Evolutionary conservation across 306 rosid species (phyloP).

Genomic region (Begonia peltatifolia): DNA sequence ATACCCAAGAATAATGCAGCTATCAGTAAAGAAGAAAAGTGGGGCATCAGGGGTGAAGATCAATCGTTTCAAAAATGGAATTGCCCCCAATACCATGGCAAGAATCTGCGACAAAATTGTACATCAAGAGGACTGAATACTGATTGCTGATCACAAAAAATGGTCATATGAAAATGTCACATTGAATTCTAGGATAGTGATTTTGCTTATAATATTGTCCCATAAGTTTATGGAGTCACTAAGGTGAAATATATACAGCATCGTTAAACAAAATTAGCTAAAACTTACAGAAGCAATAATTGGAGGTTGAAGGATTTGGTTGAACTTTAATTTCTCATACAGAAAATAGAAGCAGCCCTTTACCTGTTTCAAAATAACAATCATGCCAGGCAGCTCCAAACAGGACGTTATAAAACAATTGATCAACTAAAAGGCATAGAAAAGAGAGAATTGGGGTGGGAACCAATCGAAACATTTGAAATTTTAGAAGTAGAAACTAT

Average conservation of each 20-base stretch:
- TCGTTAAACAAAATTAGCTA: no score
- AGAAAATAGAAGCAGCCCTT: slow-evolving; percentile 17
- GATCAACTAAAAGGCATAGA: no score
- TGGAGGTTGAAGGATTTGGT: slow-evolving; percentile 89
- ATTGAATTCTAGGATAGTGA: no score
- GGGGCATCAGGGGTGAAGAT: slow-evolving; percentile 76
- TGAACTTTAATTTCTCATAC: slow-evolving; percentile 76
- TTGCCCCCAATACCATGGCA: slow-evolving; percentile 72
- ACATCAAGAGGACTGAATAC: neutral
- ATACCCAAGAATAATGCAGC: slow-evolving; percentile 98
- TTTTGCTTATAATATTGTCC: no score
- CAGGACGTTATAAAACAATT: neutral
- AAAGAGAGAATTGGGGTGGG: no score
- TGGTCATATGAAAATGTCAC: no score
- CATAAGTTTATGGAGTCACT: no score
- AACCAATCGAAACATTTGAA: no score
- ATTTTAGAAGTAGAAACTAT: no score
- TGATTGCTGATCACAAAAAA: neutral
- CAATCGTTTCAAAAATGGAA: slow-evolving; percentile 58
- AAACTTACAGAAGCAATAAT: slow-evolving; percentile 87
- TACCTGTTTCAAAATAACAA: slow-evolving; percentile 37
- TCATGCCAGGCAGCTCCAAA: slow-evolving; percentile 5
- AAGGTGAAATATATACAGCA: no score
- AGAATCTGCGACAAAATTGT: slow-evolving; percentile 46
- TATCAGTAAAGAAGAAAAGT: slow-evolving; percentile 84